Evolutionary conservation across 306 rosid genomes (phyloP), one percentile per base, ranked within the genome.

Genomic region (Cucurbita maxima): DNA sequence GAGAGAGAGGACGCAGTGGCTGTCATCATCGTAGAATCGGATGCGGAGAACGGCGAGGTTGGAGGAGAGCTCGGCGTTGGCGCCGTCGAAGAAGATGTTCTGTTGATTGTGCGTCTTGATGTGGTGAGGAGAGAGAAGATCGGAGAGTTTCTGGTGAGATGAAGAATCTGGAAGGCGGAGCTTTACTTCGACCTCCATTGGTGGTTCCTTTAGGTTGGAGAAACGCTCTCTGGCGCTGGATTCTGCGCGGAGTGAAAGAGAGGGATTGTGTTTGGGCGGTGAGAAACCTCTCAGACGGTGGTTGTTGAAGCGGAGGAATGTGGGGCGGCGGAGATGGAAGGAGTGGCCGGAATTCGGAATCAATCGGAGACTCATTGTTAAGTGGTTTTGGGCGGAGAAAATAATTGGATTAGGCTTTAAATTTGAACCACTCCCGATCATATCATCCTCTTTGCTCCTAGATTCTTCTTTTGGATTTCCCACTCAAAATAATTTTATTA

Each of bases 1-100:
- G 25, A 91, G 87, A 58, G 96, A 81, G 59, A 85, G 86, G 41
- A 88, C 87, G 70, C 99, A 91, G 6, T 85, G 87, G 15, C 78
- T 73, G 34, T 76, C 81, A 25, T 79, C 75, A 72, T 84, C 75
- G 75, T 77, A 91, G 88, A 94, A 91, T 10, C 99, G 81, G 13
- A 94, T 83, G 6, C 96, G 89, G 48, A 94, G 96, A 0, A 78
- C 80, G 16, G 98, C 94, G 7, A 83, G 88, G 47, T 72, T 77
- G 0, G 88, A 67, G 1, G 91, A 85, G 69, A 93, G 92, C 83
- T 88, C 89, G 0, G 80, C 81, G 6, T 74, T 79, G 4, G 91
- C 64, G 75, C 96, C 92, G 74, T 94, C 97, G 78, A 94, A 94
- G 90, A 94, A 89, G 78, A 84, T 58, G 69, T 94, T 94, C 71